These are phyloP conservation scores for Podosphaera xanthii DNA, from an alignment of 2,329 filamentous ascomycete species.

Conservation along the genomic window DNA sequence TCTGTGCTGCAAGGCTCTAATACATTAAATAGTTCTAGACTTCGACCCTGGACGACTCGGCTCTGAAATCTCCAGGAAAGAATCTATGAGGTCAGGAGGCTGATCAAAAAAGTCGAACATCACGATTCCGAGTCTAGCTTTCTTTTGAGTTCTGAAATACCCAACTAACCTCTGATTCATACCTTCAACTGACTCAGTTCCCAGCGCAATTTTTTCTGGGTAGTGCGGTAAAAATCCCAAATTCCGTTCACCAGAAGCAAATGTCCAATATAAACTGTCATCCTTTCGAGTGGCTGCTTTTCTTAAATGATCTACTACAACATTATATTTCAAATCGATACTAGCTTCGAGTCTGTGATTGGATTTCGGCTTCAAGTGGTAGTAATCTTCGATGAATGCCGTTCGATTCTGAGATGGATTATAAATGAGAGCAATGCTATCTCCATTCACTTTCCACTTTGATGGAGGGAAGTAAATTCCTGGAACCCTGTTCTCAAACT, in stretches of 20 bases:
- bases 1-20: no score
- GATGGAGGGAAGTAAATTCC: constrained; percentile 24
- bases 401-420: constrained; percentile 18
- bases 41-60: background rate
- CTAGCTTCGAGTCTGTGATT: constrained; percentile 17
- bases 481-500: constrained; percentile 19
- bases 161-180: constrained; percentile 22
- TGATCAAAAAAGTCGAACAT: constrained; percentile 29
- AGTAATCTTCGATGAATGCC: constrained; percentile 28
- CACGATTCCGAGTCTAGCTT: constrained; percentile 23
- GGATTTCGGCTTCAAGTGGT: constrained; percentile 17
- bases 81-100: constrained; percentile 20
- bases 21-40: no score
- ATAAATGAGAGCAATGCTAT: constrained; percentile 21
- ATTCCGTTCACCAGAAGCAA: constrained; percentile 22
- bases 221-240: constrained; percentile 19
- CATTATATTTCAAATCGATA: constrained; percentile 23
- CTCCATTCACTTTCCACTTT: constrained; percentile 22
- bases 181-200: constrained; percentile 20
- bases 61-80: constrained; percentile 14
- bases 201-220: constrained; percentile 24
- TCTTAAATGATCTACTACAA: constrained; percentile 19
- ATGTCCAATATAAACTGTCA: constrained; percentile 25
- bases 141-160: constrained; percentile 18
- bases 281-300: constrained; percentile 17